These are phyloP conservation scores for Malassezia pachydermatis DNA, from an alignment of 1,284 basidiomycete species.

Conservation along the genomic window DNA sequence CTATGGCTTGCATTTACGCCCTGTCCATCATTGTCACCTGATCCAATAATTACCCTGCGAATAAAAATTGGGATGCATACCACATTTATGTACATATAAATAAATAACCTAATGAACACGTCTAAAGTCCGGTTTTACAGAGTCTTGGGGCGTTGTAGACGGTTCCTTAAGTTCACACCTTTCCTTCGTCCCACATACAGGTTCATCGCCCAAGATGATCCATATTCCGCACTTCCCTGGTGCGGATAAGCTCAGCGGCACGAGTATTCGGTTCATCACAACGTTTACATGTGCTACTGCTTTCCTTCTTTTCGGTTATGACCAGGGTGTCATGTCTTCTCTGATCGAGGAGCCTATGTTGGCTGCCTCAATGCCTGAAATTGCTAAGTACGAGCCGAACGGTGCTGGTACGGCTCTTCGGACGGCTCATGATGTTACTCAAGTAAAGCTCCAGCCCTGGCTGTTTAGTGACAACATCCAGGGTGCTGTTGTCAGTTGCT, in stretches of 20 bases:
- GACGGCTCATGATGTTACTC: neutral
- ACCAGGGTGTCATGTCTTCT: conserved; percentile 60
- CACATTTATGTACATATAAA: too few species aligned
- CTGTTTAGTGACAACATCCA: conserved; percentile 19
- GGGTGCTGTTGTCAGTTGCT: conserved; percentile 23
- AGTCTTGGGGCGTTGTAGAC: neutral
- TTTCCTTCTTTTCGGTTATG: conserved; percentile 56
- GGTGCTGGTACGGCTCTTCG: neutral
- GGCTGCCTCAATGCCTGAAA: conserved; percentile 13
- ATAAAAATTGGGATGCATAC: too few species aligned
- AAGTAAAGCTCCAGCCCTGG: neutral
- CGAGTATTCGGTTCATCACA: conserved; percentile 1
- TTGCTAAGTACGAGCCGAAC: conserved; percentile 11
- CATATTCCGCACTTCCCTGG: conserved; percentile 11
- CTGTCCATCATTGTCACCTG: too few species aligned
- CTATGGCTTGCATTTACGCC: too few species aligned
- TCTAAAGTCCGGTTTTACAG: neutral
- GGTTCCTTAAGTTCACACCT: neutral
- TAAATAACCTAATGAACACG: neutral
- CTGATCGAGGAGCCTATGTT: conserved; percentile 38
- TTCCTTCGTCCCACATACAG: neutral
- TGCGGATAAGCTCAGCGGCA: conserved; percentile 7
- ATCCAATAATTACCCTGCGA: too few species aligned
- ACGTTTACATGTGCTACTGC: conserved; percentile 17
- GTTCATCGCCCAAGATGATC: conserved; percentile 1